Base-by-base conservation (phyloP, 148 eudicot genomes). In the Fagopyrum esculentum region DNA sequence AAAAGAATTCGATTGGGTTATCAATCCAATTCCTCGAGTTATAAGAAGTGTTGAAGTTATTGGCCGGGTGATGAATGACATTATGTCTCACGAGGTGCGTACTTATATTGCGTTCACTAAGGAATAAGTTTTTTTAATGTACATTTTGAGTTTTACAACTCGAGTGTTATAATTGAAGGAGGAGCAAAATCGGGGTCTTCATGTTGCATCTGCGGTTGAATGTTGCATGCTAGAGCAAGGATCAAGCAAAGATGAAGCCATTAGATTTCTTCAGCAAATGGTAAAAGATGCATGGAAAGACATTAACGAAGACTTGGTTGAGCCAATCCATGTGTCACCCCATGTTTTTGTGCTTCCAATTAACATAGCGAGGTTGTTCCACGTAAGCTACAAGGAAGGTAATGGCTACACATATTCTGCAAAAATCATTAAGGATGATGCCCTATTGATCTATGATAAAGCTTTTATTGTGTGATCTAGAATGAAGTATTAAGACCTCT, bases 261-360 rank as follows among this genome's bases (percentile, higher is more conserved):
- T 83, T 2, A 22, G 49, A 5, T 51, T 68, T 22, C 74, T 81
- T 16, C 74, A 77, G 45, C 69, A 50, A 52, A 81, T 72, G 86
- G 48, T 81, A 8, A 72, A 68, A 76, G 83, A 83, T 75, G 79
- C 81, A 35, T 83, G 85, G 82, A 83, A 80, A 54, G 82, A 80
- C 13, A 45, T 83, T 12, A 83, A 83, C 72, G 81, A 77, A 35
- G 82, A 72, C 19, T 73, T 78, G 22, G 15, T 83, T 1, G 45
- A 69, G 70, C 45, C 79, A 73, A 30, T n/a, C 44, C 47, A 70
- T n/a, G n/a, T n/a, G n/a, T n/a, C n/a, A n/a, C n/a, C n/a, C n/a
- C n/a, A n/a, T n/a, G n/a, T n/a, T n/a, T 74, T 83, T 9, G 47
- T 68, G 50, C 79, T 81, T 49, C 49, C 80, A 8, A 52, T 73